phyloP scores from a whole-genome alignment of 202 grass and related monocot species.

The Panicum virgatum region DNA sequence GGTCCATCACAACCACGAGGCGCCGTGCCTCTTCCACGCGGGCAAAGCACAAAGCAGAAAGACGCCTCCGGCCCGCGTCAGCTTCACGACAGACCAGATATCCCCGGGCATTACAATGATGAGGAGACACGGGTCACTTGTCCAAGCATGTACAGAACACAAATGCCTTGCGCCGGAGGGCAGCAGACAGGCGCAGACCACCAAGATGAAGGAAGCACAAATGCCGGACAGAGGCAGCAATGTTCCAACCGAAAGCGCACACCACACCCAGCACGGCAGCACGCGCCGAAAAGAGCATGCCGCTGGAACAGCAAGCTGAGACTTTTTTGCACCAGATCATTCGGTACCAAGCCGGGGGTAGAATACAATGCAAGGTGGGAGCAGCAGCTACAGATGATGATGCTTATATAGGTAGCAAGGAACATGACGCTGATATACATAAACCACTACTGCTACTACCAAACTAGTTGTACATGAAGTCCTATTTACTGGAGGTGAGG shows the following conservation, averaged over 20 bases:
- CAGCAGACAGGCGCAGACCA: not conserved
- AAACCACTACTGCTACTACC: not conserved
- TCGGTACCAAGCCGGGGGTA: not conserved
- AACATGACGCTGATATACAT: conserved; percentile 33
- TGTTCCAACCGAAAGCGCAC: conserved; percentile 29
- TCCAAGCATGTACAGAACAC: conserved; percentile 7
- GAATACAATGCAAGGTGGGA: not conserved
- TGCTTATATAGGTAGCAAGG: not conserved
- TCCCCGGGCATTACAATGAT: conserved; percentile 5
- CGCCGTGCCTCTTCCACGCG: not conserved
- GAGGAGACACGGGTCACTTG: not conserved
- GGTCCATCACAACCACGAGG: not conserved
- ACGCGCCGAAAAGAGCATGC: not conserved
- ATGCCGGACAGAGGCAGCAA: not conserved
- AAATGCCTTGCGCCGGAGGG: conserved; percentile 19
- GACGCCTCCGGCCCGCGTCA: not conserved
- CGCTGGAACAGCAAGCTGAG: conserved; percentile 24
- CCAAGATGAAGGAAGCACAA: conserved; percentile 27
- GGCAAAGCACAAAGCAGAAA: conserved; percentile 22
- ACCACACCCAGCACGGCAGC: conserved; percentile 26
- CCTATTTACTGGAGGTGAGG: conserved; percentile 48
- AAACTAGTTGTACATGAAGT: conserved; percentile 24
- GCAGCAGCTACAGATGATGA: conserved; percentile 3
- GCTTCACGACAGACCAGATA: conserved; percentile 10
- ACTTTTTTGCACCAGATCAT: conserved; percentile 27